A percentile compares a stretch with the other conserved stretches of the same genome.
phyloP scores from a whole-genome alignment of 225 moss, liverwort and hornwort genomes.

The Marchantia paleacea region DNA sequence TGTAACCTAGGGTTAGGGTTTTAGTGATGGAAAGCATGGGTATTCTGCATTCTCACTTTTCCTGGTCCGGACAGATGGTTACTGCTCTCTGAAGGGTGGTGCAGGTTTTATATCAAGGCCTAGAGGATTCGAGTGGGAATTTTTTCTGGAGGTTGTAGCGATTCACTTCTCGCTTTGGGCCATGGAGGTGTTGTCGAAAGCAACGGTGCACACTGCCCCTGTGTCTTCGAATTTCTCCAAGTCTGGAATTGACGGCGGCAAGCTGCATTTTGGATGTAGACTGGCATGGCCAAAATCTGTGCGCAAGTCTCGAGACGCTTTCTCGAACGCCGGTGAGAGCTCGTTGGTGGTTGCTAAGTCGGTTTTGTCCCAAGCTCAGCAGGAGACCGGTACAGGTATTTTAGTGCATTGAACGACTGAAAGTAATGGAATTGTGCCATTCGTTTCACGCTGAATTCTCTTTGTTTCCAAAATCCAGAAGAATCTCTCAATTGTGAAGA shows the following conservation, averaged over 20 bases:
- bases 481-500: too few relatives aligned
- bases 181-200: conserved; percentile 19
- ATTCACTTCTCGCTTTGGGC: background rate
- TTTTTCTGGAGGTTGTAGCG: background rate
- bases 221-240: background rate
- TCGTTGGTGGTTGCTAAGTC: background rate
- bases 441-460: too few relatives aligned
- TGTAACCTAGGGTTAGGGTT: background rate
- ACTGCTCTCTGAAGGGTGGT: background rate
- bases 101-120: background rate
- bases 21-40: background rate
- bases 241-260: background rate
- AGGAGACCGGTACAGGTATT: conserved; percentile 15
- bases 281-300: background rate
- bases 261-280: conserved; percentile 14
- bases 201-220: background rate
- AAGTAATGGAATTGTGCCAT: too few relatives aligned
- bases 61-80: background rate
- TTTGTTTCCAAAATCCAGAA: too few relatives aligned
- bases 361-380: conserved; percentile 22
- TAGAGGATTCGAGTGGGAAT: background rate
- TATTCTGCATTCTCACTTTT: too few relatives aligned
- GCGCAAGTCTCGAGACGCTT: background rate
- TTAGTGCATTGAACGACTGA: too few relatives aligned
- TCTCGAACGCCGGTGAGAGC: background rate